Base-by-base conservation (phyloP, 2,329 filamentous ascomycete genomes). In the Penicillium crustosum region DNA sequence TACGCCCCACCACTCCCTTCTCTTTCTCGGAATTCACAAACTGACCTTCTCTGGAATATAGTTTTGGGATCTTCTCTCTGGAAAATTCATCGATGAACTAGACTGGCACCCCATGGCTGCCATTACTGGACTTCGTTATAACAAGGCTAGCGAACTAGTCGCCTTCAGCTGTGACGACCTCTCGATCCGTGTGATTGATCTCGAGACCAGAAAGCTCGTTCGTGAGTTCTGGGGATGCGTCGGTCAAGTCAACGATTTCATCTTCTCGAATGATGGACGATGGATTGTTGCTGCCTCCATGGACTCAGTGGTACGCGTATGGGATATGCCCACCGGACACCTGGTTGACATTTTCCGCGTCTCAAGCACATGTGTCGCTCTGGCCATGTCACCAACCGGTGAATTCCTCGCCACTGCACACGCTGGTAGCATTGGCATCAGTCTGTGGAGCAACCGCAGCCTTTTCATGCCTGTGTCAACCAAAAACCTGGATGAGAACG, bases 31-130 rank as follows among this genome's bases (percentile, higher is more conserved):
- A 9, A 7, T 13, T 33, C 19, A 29, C 33, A 39, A 21, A 55
- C 49, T 36, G 6, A 51, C 49, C 4, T 31, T 43, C 25, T 53
- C 31, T 47, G 35, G 27, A 47, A 41, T 50, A 13, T 62, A 83
- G 79, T 97, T 99, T 72, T 99, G 95, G 95, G 90, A 96, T 64
- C 96, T 99, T 62, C 76, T 86, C n/a, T 91, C 89, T 0, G 94
- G 93, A 8, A 83, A 86, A 44, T 81, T 97, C 3, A 71, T 90
- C 12, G 84, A 93, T 61, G 87, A 97, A 69, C 86, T 97, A 51
- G 87, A 93, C 72, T 96, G 92, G 89, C 85, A 88, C 44, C 85
- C 85, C 4, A 90, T 90, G 83, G 87, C 87, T 5, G 84, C 87
- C 45, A 87, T 96, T 52, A 90, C 86, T 0, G 86, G 84, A 17